Evolutionary conservation across 805 yeast species (phyloP).

Genomic region (Wickerhamiella azyma): DNA sequence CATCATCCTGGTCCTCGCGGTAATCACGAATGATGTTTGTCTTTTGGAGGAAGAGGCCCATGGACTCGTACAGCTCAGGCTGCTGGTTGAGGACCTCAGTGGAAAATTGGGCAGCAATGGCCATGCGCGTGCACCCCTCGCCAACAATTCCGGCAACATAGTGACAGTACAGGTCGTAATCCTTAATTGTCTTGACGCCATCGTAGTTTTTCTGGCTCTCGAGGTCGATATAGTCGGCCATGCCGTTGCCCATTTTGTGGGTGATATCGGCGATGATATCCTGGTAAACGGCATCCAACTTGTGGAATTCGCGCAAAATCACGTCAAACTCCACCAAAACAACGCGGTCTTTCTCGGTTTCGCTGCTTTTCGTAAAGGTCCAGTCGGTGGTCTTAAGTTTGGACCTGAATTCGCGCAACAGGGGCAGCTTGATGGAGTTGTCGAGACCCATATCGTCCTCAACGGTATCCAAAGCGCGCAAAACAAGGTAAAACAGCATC

Average conservation of each 20-base stretch:
- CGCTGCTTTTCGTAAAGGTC: constrained; percentile 61
- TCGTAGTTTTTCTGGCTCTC: constrained; percentile 56
- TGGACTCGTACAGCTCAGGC: constrained; percentile 53
- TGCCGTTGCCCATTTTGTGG: constrained; percentile 85
- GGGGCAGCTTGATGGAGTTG: constrained; percentile 55
- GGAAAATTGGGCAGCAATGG: constrained; percentile 63
- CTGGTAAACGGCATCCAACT: constrained; percentile 61
- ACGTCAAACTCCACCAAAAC: constrained; percentile 70
- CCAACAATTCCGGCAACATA: constrained; percentile 98
- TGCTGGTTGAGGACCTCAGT: constrained; percentile 38
- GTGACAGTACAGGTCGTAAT: constrained; percentile 85
- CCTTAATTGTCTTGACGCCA: constrained; percentile 67
- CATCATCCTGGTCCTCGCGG: constrained; percentile 80
- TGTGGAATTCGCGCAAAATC: constrained; percentile 57
- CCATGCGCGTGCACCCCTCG: constrained; percentile 78
- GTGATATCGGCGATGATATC: constrained; percentile 68
- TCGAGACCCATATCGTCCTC: constrained; percentile 91
- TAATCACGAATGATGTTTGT: constrained; percentile 93
- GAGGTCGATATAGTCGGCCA: constrained; percentile 82
- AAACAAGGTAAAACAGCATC: constrained; percentile 69
- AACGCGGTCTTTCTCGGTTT: constrained; percentile 65
- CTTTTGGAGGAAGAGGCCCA: constrained; percentile 93
- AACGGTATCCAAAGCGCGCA: constrained; percentile 87
- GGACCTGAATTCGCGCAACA: constrained; percentile 47
- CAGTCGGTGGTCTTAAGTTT: constrained; percentile 56